phyloP scores from a whole-genome alignment of 208 protist species.

The Angomonas ambiguus region DNA sequence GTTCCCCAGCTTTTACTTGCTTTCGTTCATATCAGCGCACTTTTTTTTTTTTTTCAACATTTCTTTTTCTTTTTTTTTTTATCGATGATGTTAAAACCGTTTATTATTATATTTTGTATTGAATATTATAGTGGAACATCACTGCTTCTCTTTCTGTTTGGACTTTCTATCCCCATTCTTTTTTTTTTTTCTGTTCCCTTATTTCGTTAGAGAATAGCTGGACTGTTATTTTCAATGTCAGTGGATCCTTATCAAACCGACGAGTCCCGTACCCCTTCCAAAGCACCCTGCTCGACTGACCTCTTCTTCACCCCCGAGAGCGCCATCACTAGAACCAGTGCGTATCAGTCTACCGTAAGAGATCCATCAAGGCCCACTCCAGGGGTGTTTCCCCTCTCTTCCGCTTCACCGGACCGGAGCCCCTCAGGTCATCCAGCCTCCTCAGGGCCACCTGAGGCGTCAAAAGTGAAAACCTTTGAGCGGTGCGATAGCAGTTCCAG shows the following conservation, averaged over 20 bases:
- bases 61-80: neutral
- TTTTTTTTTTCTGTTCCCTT: constrained; percentile 7
- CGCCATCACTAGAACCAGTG: neutral
- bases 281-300: neutral
- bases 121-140: constrained; percentile 6
- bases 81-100: neutral
- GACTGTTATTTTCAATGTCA: no score
- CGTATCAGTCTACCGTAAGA: neutral
- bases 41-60: constrained; percentile 6
- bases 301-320: constrained; percentile 6
- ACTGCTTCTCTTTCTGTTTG: constrained; percentile 8
- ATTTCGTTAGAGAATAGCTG: neutral
- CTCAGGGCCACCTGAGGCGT: no score
- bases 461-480: no score
- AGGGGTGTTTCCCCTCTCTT: neutral
- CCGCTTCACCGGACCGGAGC: no score
- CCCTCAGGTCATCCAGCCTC: no score
- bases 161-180: constrained; percentile 10
- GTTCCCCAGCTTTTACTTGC: constrained; percentile 7
- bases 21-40: neutral
- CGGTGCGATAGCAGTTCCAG: no score
- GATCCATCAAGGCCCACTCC: neutral
- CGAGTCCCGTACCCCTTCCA: neutral
- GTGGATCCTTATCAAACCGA: no score
- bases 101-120: neutral